Conservation (phyloP, 1,284 basidiomycete genomes). For the Rhodotorula sp. region DNA sequence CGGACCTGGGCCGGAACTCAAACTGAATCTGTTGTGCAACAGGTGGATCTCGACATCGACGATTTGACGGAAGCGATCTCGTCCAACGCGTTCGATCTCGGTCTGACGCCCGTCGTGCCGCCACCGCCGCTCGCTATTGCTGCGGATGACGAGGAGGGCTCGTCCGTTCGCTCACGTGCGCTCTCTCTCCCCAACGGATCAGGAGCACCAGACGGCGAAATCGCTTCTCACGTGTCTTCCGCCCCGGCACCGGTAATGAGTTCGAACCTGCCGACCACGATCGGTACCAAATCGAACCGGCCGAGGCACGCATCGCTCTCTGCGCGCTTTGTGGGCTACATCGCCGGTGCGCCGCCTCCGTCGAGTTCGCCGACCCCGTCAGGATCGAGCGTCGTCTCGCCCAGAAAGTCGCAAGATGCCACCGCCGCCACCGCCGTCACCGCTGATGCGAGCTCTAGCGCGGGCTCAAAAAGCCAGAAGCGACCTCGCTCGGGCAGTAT, state of each 20-base stretch:
- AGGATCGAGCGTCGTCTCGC: neutral
- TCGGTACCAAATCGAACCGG: conserved; percentile 4
- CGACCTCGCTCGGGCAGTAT: conserved; percentile 10
- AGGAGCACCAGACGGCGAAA: conserved; percentile 2
- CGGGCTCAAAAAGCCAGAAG: neutral
- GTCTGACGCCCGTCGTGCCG: neutral
- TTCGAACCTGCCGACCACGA: neutral
- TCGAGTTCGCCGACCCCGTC: neutral
- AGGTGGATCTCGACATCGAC: conserved; percentile 38
- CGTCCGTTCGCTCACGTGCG: conserved; percentile 1
- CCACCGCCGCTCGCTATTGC: neutral
- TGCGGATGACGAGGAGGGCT: neutral
- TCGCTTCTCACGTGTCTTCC: neutral
- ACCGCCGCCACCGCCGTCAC: too few species aligned
- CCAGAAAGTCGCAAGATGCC: neutral
- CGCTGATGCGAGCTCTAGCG: neutral
- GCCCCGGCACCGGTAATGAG: neutral
- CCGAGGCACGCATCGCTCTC: conserved; percentile 36
- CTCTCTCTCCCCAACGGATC: neutral
- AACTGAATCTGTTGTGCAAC: neutral
- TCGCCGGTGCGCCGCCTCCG: conserved; percentile 4
- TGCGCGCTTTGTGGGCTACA: conserved; percentile 32
- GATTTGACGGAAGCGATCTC: conserved; percentile 39
- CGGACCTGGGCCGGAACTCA: accelerated
- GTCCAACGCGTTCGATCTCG: conserved; percentile 36